Percentiles rank a stretch among this genome's conserved stretches.
Conservation (phyloP, 164 flowering plant species). For the Dillenia suffruticosa region DNA sequence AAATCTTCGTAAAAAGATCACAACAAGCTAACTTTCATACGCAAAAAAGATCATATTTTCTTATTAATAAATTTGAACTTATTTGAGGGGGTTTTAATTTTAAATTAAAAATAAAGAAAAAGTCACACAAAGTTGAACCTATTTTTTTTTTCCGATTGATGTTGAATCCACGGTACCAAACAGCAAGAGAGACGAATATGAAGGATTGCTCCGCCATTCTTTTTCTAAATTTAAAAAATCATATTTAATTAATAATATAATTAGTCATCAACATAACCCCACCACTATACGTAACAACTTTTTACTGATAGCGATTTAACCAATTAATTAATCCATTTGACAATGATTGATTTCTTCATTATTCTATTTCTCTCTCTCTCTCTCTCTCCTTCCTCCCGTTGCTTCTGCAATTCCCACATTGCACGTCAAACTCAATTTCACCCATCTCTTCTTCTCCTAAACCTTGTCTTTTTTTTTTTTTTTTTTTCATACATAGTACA, state of each 20-base stretch:
- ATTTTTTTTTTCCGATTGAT: conserved; percentile 9
- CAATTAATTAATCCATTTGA: no score
- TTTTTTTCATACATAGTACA: no score
- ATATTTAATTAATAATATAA: conserved; percentile 9
- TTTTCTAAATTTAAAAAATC: conserved; percentile 13
- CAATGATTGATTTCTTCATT: background rate
- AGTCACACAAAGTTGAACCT: no score
- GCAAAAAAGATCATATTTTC: no score
- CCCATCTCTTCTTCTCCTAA: background rate
- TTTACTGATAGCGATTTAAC: no score
- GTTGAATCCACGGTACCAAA: conserved; percentile 34
- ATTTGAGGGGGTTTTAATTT: no score
- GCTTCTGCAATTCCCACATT: conserved; percentile 31
- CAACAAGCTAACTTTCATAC: no score
- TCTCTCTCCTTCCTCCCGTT: conserved; percentile 8
- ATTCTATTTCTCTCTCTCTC: conserved; percentile 1
- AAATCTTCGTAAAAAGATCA: no score
- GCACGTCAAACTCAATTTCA: conserved; percentile 37
- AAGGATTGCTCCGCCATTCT: conserved; percentile 38
- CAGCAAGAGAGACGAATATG: conserved; percentile 43
- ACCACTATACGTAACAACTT: background rate
- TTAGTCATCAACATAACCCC: background rate
- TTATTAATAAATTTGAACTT: no score
- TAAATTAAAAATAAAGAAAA: no score
- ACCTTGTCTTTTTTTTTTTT: background rate